A percentile compares a stretch with the other conserved stretches of the same genome.
Conservation (phyloP, 2,329 filamentous ascomycete genomes). For the Aureobasidium namibiae region DNA sequence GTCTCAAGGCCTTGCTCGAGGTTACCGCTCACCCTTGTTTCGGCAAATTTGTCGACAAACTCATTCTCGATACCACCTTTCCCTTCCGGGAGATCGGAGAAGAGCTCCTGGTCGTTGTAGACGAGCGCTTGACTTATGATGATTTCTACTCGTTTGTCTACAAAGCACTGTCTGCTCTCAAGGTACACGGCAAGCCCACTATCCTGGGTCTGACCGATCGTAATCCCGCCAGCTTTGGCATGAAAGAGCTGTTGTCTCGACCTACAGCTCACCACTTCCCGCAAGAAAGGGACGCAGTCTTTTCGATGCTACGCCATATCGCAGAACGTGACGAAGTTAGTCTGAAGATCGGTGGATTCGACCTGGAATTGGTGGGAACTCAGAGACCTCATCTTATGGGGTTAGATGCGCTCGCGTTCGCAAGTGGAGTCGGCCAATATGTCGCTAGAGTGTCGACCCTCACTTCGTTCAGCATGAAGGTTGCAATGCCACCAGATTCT, state of each 20-base stretch:
- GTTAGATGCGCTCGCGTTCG: no score
- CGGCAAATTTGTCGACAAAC: background rate
- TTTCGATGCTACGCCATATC: background rate
- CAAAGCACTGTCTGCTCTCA: background rate
- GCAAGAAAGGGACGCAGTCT: background rate
- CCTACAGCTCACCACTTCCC: background rate
- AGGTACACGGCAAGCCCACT: background rate
- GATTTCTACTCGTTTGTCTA: no score
- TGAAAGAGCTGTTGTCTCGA: background rate
- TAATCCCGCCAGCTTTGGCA: background rate
- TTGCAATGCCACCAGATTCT: no score
- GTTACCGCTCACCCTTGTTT: background rate
- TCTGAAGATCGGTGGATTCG: background rate
- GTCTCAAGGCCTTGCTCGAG: background rate
- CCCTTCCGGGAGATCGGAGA: background rate
- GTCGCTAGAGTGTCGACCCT: no score
- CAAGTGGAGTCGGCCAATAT: no score
- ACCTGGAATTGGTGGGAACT: background rate
- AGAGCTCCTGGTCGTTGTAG: background rate
- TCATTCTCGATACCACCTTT: background rate
- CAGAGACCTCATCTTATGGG: no score
- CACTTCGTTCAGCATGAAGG: no score
- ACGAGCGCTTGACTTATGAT: background rate
- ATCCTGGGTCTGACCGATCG: background rate
- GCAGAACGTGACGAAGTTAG: background rate